phyloP scores from a whole-genome alignment of 768 basidiomycete genomes.

The Leccinum arenicola region DNA sequence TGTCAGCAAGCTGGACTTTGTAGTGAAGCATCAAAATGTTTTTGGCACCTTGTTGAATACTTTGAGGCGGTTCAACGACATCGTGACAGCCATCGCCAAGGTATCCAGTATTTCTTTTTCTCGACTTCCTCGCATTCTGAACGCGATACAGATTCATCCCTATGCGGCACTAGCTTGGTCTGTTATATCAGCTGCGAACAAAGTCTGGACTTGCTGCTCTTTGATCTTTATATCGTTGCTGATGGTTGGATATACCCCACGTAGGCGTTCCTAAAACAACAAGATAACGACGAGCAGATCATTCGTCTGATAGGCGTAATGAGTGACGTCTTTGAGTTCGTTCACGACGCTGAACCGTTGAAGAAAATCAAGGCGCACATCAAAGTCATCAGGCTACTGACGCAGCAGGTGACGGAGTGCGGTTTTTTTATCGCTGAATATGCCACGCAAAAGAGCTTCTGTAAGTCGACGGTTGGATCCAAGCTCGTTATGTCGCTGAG shows the following conservation, averaged over 20 bases:
- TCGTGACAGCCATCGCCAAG: neutral
- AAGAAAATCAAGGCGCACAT: neutral
- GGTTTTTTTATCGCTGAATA: neutral
- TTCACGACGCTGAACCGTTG: neutral
- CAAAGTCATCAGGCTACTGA: neutral
- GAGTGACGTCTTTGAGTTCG: neutral
- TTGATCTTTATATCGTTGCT: neutral
- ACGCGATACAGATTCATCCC: neutral
- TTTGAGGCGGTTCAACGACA: neutral
- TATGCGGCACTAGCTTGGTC: neutral
- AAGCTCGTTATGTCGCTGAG: neutral
- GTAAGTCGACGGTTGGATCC: neutral
- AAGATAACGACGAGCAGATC: neutral
- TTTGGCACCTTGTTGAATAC: neutral
- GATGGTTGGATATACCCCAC: neutral
- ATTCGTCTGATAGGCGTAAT: neutral
- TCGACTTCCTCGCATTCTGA: neutral
- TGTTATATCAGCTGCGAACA: neutral
- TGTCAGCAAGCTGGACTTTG: neutral
- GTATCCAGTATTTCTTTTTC: neutral
- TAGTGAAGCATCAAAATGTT: neutral
- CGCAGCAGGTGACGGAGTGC: conserved; percentile 1
- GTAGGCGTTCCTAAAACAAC: neutral
- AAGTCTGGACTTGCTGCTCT: neutral
- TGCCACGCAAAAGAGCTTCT: neutral